Evolutionary conservation across 148 eudicot genomes (phyloP).

Genomic region (Camellia sinensis): DNA sequence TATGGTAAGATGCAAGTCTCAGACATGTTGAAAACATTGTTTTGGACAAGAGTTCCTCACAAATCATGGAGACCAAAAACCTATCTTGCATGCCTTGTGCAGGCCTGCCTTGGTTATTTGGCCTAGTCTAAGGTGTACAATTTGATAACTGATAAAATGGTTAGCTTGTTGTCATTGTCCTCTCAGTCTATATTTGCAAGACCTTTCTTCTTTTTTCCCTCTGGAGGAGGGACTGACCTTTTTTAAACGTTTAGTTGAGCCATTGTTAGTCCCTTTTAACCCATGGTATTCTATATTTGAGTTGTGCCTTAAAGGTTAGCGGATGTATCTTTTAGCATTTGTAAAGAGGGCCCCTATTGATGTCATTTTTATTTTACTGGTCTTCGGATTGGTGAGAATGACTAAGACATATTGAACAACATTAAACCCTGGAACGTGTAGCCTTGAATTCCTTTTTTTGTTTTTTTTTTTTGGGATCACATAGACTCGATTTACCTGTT

Average conservation of each 20-base stretch:
- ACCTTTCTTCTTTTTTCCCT: no score
- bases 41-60: background rate
- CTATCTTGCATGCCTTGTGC: background rate
- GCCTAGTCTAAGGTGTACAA: background rate
- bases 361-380: background rate
- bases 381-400: background rate
- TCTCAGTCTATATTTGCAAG: no score
- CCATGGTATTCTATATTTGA: no score
- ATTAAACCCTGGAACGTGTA: background rate
- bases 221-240: background rate
- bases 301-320: background rate
- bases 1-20: background rate
- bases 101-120: background rate
- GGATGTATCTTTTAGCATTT: background rate
- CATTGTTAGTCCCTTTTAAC: background rate
- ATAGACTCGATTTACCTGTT: background rate
- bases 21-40: background rate
- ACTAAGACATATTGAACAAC: background rate
- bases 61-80: background rate
- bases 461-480: no score
- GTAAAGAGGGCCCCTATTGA: background rate
- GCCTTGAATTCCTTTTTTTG: no score
- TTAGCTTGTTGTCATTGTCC: background rate
- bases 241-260: background rate
- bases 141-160: background rate